phyloP scores from a whole-genome alignment of 441 rosid genomes.

The Arabidopsis lyrata region DNA sequence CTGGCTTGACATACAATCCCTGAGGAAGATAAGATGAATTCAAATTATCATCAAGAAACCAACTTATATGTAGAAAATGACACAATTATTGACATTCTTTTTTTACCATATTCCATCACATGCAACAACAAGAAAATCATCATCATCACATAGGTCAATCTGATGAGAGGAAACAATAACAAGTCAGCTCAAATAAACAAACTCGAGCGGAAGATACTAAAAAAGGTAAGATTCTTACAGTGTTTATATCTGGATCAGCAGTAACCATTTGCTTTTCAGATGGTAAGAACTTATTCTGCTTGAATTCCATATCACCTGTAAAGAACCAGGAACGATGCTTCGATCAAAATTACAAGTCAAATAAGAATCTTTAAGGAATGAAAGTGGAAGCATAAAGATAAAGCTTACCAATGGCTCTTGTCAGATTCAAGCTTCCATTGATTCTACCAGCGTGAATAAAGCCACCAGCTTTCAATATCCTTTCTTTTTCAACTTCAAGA shows the following conservation, averaged over 20 bases:
- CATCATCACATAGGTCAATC: conserved; percentile 96
- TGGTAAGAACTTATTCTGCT: conserved; percentile 81
- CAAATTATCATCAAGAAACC: conserved; percentile 9
- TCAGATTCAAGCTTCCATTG: conserved; percentile 94
- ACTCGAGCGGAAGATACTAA: neutral
- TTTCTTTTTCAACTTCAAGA: conserved; percentile 88
- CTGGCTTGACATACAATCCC: conserved; percentile 99
- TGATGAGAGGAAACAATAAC: conserved; percentile 40
- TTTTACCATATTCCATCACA: conserved; percentile 88
- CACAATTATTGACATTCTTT: conserved; percentile 14
- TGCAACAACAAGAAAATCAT: conserved; percentile 90
- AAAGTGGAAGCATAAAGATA: neutral
- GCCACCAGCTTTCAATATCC: conserved; percentile 96
- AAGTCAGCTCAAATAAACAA: conserved; percentile 17
- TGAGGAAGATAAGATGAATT: conserved; percentile 45
- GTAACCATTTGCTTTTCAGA: conserved; percentile 86
- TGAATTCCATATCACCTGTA: conserved; percentile 93
- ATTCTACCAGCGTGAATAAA: conserved; percentile 96
- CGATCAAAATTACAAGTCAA: conserved; percentile 3
- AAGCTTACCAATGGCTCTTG: conserved; percentile 89
- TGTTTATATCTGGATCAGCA: conserved; percentile 85
- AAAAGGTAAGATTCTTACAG: conserved; percentile 49
- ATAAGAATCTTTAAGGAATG: neutral
- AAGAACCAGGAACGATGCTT: conserved; percentile 11
- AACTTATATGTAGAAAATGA: conserved; percentile 33